These are phyloP conservation scores for Skeletonema tropicum DNA, from an alignment of 108 stramenopile genomes.

Conservation along the genomic window DNA sequence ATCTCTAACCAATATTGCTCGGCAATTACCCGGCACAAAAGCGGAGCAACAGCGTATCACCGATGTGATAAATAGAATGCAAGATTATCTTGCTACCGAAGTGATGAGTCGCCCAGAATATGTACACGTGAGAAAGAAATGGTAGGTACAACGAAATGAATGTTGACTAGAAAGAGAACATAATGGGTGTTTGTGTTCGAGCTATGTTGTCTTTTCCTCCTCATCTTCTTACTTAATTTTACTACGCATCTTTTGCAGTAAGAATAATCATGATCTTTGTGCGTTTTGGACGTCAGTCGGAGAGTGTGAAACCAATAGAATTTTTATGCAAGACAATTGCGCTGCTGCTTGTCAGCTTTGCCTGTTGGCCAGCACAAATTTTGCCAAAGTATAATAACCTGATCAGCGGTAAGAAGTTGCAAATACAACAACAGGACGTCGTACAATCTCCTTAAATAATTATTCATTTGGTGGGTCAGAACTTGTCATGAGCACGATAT, in stretches of 20 bases:
- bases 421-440: not conserved
- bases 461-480: too few relatives aligned
- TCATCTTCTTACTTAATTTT: not conserved
- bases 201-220: not conserved
- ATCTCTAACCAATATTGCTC: not conserved
- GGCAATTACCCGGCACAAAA: slow-evolving; percentile 12
- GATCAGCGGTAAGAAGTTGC: not conserved
- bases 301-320: slow-evolving; percentile 45
- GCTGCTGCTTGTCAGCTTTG: slow-evolving; percentile 84
- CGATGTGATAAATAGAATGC: slow-evolving; percentile 59
- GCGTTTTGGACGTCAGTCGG: slow-evolving; percentile 79
- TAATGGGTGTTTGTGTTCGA: not conserved
- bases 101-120: slow-evolving; percentile 71
- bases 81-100: slow-evolving; percentile 69
- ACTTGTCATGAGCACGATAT: too few relatives aligned
- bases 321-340: slow-evolving; percentile 80
- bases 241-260: slow-evolving; percentile 29
- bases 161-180: not conserved
- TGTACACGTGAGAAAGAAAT: slow-evolving; percentile 56
- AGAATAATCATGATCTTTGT: slow-evolving; percentile 63
- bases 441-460: too few relatives aligned
- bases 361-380: slow-evolving; percentile 52
- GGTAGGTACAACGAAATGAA: slow-evolving; percentile 42
- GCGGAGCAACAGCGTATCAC: slow-evolving; percentile 56
- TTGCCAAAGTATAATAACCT: slow-evolving; percentile 2